phyloP scores from a whole-genome alignment of 1,139 yeast genomes.

The Eremothecium coryli region DNA sequence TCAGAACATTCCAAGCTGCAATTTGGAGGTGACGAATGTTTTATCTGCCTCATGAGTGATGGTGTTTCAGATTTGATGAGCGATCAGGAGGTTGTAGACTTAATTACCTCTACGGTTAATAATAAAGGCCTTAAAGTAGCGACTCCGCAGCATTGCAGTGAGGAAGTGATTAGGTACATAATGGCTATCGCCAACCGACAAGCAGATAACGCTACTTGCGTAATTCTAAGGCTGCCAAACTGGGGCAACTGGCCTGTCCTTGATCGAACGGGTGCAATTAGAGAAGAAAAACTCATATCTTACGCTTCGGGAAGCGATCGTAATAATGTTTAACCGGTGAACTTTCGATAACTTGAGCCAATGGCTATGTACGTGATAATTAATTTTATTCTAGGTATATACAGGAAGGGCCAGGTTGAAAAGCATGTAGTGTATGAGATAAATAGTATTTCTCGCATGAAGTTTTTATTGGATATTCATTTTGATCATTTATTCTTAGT shows the following conservation, averaged over 20 bases:
- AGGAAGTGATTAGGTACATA: slow-evolving; percentile 73
- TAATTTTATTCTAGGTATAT: too few species aligned
- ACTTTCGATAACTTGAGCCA: too few species aligned
- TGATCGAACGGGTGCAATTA: slow-evolving; percentile 72
- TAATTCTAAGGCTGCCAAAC: slow-evolving; percentile 69
- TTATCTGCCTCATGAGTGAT: slow-evolving; percentile 69
- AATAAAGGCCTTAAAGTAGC: slow-evolving; percentile 60
- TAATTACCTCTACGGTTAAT: slow-evolving; percentile 64
- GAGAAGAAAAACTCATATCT: slow-evolving; percentile 64
- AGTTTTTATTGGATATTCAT: too few species aligned
- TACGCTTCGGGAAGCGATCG: slow-evolving; percentile 37
- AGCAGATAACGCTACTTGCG: slow-evolving; percentile 88
- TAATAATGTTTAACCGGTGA: slow-evolving; percentile 16
- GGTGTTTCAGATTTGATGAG: slow-evolving; percentile 74
- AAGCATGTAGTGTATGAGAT: too few species aligned
- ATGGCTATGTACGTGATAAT: too few species aligned
- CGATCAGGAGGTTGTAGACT: slow-evolving; percentile 88
- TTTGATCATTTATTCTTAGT: slow-evolving; percentile 32
- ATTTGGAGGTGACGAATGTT: slow-evolving; percentile 71
- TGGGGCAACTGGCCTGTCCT: slow-evolving; percentile 89
- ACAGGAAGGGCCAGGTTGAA: too few species aligned
- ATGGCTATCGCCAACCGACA: slow-evolving; percentile 69
- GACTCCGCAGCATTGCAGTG: slow-evolving; percentile 78
- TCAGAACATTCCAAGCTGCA: slow-evolving; percentile 33
- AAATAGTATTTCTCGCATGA: too few species aligned